phyloP scores from a whole-genome alignment of 306 rosid genomes.

The Canavalia ensiformis region DNA sequence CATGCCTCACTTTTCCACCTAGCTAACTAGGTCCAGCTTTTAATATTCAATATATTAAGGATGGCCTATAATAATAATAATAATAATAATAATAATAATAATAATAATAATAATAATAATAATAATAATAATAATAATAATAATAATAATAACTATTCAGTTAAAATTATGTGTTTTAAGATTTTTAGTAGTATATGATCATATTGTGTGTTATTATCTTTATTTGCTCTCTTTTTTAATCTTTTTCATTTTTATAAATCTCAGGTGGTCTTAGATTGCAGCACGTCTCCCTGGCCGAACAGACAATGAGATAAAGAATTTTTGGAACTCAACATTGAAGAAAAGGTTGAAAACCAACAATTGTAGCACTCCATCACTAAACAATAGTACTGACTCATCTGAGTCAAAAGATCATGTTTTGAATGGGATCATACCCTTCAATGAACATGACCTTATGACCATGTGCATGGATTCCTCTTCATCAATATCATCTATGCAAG shows the following conservation, averaged over 20 bases:
- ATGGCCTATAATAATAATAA: background rate
- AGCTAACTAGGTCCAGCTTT: background rate
- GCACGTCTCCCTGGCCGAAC: constrained; percentile 87
- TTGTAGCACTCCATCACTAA: constrained; percentile 52
- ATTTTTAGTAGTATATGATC: background rate
- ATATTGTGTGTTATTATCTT: background rate
- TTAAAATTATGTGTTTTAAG: too few relatives aligned
- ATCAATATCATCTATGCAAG: constrained; percentile 58
- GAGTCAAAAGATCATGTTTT: constrained; percentile 52
- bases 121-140: too few relatives aligned
- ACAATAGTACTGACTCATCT: constrained; percentile 58
- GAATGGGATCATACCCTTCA: constrained; percentile 54
- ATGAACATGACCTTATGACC: constrained; percentile 53
- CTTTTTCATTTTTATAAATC: background rate
- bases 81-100: too few relatives aligned
- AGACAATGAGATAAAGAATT: constrained; percentile 88
- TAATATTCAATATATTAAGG: background rate
- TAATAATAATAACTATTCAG: too few relatives aligned
- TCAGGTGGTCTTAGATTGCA: constrained; percentile 92
- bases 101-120: too few relatives aligned
- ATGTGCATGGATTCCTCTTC: constrained; percentile 74
- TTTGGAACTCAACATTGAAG: constrained; percentile 85
- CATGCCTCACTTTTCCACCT: background rate
- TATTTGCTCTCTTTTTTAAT: background rate
- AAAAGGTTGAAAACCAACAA: constrained; percentile 63